Evolutionary conservation across 2,329 filamentous ascomycete species (phyloP), one percentile per base, ranked within the genome.

Genomic region (Kalmusia sp.): DNA sequence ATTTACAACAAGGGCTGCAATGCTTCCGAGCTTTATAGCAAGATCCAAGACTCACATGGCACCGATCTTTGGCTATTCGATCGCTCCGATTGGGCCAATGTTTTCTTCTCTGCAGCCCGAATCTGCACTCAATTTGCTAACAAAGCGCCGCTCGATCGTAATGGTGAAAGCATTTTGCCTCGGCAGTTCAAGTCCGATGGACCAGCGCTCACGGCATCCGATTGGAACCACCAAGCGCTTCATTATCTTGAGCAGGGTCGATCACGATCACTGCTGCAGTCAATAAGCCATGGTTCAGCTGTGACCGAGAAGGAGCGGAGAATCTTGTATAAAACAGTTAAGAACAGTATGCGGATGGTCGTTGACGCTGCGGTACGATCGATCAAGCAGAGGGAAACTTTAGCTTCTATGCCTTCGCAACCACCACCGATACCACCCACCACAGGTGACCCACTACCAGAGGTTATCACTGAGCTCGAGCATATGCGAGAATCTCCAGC

Each of bases 91-190:
- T 46, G 50, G 38, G 51, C 54, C 24, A 57, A 57, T 27, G 40
- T 57, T 11, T 57, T 57, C 35, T 53, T 57, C 34, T 57, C 54
- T 19, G 54, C 54, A 4, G 54, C 54, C n/a, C 40, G 54, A 38
- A 33, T 57, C 12, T 57, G 54, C 27, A 49, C 48, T 4, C 21
- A 28, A 22, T 57, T 57, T 27, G 34, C 37, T 6, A 38, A 39
- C 6, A 17, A 43, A 4, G 11, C 33, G 3, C 37, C 37, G 15
- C 5, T 38, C 11, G 48, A 50, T 30, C n/a, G 40, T 19, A 30
- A 44, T 12, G 30, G 38, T 8, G n/a, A 14, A 6, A n/a, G 22
- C 4, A 37, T 50, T 2, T 17, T 35, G 14, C 43, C 43, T 6
- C 8, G 4, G 5, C 38, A 43, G 15, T 38, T 46, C 40, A 30